Evolutionary conservation across 2,329 filamentous ascomycete species (phyloP).

Genomic region (Aspergillus terreus): DNA sequence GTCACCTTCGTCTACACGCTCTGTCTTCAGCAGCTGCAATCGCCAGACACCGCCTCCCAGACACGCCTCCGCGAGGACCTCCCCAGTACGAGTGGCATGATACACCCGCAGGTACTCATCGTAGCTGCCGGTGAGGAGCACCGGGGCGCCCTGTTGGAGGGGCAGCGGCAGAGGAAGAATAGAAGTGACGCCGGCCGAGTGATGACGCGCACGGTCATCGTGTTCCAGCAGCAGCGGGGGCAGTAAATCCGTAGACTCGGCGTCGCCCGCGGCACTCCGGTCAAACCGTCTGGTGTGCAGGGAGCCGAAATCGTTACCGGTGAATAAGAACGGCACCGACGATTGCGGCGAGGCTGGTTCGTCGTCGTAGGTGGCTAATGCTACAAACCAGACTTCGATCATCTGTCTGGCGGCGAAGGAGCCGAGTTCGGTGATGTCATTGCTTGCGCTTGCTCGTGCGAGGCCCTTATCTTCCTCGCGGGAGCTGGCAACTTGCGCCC

Average conservation of each 20-base stretch:
- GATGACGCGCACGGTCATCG: constrained; percentile 53
- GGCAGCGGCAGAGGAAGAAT: constrained; percentile 65
- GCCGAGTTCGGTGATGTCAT: constrained; percentile 16
- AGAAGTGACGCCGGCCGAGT: constrained; percentile 81
- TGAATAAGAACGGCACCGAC: constrained; percentile 30
- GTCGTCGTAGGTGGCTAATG: constrained; percentile 21
- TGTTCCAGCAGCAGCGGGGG: constrained; percentile 19
- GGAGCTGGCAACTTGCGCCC: constrained; percentile 1
- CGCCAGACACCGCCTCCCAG: constrained; percentile 86
- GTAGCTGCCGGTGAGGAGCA: constrained; percentile 85
- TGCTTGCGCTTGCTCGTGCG: neutral
- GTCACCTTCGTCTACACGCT: neutral
- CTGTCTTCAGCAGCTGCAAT: constrained; percentile 53
- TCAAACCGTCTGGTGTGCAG: constrained; percentile 30
- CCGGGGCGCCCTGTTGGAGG: constrained; percentile 42
- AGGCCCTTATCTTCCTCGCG: neutral
- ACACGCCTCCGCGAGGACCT: constrained; percentile 60
- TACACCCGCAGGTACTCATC: constrained; percentile 75
- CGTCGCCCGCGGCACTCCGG: neutral
- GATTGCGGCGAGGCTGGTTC: neutral
- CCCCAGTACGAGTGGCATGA: constrained; percentile 34
- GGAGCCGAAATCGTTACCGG: constrained; percentile 38
- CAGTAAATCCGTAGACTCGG: constrained; percentile 8
- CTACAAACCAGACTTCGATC: constrained; percentile 41
- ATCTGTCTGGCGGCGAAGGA: constrained; percentile 26